Evolutionary conservation across 202 grass and related monocot genomes (phyloP), one percentile per base, ranked within the genome.

Genomic region (Musa balbisiana): DNA sequence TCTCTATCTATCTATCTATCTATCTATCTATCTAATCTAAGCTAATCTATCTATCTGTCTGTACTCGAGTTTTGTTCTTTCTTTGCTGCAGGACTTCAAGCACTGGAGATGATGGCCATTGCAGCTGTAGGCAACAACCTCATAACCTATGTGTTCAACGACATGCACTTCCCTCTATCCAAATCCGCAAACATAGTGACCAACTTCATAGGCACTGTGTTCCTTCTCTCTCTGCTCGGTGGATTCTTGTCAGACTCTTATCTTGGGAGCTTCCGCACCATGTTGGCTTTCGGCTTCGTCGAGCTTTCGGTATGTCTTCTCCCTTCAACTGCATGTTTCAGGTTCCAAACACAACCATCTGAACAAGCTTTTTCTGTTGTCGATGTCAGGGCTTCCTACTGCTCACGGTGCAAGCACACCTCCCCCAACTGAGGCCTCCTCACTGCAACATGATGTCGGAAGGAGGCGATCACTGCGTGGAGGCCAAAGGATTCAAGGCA

Each of bases 371-470:
- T 62, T 17, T 21, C 23, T 73, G 24, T 53, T 15, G 2, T 13
- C 52, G 3, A 11, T 29, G 59, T 49, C 79, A 92, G 90, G 90
- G 90, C 2, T 51, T 92, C 19, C 25, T 92, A 51, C 74, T 89
- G 53, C 77, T 92, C 54, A 85, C 76, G n/a, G 76, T 92, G 59
- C 87, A 92, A 80, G 90, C 90, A 55, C 90, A 73, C 82, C 79
- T 72, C 22, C 43, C 58, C 49, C 62, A n/a, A 27, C 77, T 89
- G 64, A 67, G 52, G 51, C 90, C 90, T 71, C 75, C 82, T 0
- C 0, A 0, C 3, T 92, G 90, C 82, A 0, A 1, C 73, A 66
- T 76, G 26, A 66, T 76, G 11, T 0, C 67, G 1, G 77, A 72
- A 8, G 50, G 64, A 8, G 50, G 69, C 23, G 43, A 17, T 5